Evolutionary conservation across 768 basidiomycete genomes (phyloP).

Genomic region (Tubosaeta brunneosetosa): DNA sequence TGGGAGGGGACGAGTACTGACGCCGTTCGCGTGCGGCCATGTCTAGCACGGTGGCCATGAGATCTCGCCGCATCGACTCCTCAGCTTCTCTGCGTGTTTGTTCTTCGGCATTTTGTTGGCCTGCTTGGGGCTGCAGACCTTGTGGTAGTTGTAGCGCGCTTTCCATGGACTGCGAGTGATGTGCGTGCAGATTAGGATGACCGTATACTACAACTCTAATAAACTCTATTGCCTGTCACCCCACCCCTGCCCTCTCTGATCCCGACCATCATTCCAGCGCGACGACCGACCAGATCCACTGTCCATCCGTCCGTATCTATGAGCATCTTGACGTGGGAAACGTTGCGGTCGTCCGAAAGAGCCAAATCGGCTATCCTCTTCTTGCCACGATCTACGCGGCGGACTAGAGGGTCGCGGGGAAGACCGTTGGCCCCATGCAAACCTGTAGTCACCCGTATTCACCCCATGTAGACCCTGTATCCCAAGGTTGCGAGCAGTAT

Average conservation of each 20-base stretch:
- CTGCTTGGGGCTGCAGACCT: conserved; percentile 29
- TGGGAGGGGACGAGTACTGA: conserved; percentile 30
- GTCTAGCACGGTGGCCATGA: conserved; percentile 76
- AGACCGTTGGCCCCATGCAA: conserved; percentile 4
- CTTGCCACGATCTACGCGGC: conserved; percentile 10
- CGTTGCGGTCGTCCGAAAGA: conserved; percentile 1
- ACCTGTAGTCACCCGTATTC: conserved; percentile 8
- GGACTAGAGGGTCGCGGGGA: conserved; percentile 1
- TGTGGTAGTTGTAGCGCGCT: conserved; percentile 22
- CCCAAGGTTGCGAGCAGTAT: conserved; percentile 48
- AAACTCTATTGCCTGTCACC: neutral
- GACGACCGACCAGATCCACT: conserved; percentile 4
- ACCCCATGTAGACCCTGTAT: conserved; percentile 36
- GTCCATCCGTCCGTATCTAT: conserved; percentile 3
- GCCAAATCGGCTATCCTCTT: neutral
- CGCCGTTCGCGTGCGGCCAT: conserved; percentile 75
- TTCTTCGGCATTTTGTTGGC: conserved; percentile 50
- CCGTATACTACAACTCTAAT: neutral
- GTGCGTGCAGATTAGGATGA: conserved; percentile 2
- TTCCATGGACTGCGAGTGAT: conserved; percentile 18
- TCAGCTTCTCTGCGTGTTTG: conserved; percentile 57
- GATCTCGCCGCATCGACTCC: conserved; percentile 70
- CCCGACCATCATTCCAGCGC: conserved; percentile 1
- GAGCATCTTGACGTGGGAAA: conserved; percentile 1
- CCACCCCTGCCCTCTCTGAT: conserved; percentile 7